phyloP scores from a whole-genome alignment of 2,329 filamentous ascomycete species.

The Aciculosporium take region DNA sequence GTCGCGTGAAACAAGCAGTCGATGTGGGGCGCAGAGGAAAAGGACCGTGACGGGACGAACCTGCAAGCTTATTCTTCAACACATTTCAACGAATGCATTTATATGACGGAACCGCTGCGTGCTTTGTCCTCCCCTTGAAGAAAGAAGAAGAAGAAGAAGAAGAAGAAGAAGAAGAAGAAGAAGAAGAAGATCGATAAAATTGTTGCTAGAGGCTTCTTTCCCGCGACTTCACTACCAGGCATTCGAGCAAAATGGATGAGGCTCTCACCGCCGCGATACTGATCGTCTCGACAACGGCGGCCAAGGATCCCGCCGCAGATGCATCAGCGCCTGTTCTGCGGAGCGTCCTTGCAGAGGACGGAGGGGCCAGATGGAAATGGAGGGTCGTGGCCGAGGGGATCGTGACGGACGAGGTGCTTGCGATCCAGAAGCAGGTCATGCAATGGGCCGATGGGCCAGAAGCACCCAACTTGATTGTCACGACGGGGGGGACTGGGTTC shows the following conservation, averaged over 20 bases:
- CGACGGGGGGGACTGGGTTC: slow-evolving; percentile 90
- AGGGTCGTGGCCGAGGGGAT: slow-evolving; percentile 54
- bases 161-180: too few relatives aligned
- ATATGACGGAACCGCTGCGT: too few relatives aligned
- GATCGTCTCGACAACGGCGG: slow-evolving; percentile 82
- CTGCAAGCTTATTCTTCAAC: too few relatives aligned
- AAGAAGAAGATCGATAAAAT: neutral
- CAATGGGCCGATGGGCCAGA: slow-evolving; percentile 56
- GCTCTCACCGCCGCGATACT: slow-evolving; percentile 62
- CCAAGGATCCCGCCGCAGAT: slow-evolving; percentile 65
- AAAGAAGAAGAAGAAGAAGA: too few relatives aligned
- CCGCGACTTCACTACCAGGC: neutral
- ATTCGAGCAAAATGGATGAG: slow-evolving; percentile 14
- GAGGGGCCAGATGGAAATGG: slow-evolving; percentile 68
- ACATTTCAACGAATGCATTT: neutral
- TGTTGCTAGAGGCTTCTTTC: neutral
- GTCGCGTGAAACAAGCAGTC: neutral
- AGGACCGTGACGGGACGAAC: too few relatives aligned
- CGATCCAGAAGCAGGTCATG: slow-evolving; percentile 62
- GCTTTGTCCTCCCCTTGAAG: too few relatives aligned
- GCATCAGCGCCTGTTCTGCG: slow-evolving; percentile 52
- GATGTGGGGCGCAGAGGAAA: neutral
- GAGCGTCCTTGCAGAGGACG: slow-evolving; percentile 53
- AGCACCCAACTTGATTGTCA: slow-evolving; percentile 62
- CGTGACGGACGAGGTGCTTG: slow-evolving; percentile 58